Percentiles rank a stretch among this genome's conserved stretches.
These are phyloP conservation scores for Chaetomidium leptoderma DNA, from an alignment of 495 filamentous ascomycete species.

Conservation along the genomic window DNA sequence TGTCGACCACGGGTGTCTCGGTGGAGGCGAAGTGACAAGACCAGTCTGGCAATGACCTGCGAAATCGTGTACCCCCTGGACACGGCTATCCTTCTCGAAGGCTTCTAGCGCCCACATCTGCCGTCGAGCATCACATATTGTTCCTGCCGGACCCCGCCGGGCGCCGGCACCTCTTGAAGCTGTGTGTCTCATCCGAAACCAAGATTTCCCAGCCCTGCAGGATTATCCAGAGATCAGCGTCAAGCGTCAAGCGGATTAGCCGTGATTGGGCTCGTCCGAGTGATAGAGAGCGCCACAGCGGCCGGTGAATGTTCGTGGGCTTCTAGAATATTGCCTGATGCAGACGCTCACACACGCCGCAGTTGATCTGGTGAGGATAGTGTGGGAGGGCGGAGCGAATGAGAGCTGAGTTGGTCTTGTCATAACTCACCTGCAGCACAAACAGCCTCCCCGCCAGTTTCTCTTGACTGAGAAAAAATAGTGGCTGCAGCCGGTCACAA, in stretches of 20 bases:
- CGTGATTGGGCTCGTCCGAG: not conserved
- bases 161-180: not conserved
- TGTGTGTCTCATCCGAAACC: not conserved
- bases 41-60: no score
- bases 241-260: not conserved
- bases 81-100: not conserved
- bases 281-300: not conserved
- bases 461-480: no score
- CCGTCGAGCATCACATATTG: not conserved
- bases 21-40: no score
- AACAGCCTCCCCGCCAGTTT: not conserved
- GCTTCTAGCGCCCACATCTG: not conserved
- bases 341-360: not conserved
- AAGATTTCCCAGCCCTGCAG: not conserved
- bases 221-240: not conserved
- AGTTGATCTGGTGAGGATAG: no score
- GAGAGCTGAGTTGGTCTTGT: not conserved
- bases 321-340: not conserved
- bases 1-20: no score
- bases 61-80: not conserved
- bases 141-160: not conserved
- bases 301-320: not conserved
- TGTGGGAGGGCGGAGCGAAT: no score
- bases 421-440: not conserved
- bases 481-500: constrained; percentile 2